Base-by-base conservation (phyloP, 371 early-diverging fungal species). In the Homolaphlyctis polyrhiza region DNA sequence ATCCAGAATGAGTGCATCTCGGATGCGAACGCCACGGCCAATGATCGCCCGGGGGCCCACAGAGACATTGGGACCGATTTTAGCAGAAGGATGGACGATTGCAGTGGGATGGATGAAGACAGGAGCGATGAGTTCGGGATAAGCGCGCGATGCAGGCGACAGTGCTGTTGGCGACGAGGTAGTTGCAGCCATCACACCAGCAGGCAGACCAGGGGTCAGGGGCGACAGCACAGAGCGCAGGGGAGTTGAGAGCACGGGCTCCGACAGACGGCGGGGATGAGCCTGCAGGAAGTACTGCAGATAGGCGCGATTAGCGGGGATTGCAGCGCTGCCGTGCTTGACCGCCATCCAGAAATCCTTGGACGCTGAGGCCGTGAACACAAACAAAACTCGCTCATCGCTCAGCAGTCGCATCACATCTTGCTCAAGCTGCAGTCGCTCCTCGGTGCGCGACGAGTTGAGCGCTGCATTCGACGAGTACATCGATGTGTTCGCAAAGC, bases 31-130 rank as follows among this genome's bases (percentile, higher is more conserved):
- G 61, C 98, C 97, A 58, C 90, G 89, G 59, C 96, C 97, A 49
- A 99, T 85, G n/a, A 85, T 76, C 2, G 86, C 94, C 63, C 94
- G 94, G 18, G 95, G 91, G 45, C 95, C 98, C 65, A 97, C 91
- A n/a, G 90, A 89, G 5, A 96, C 96, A 75, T 97, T 95, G 47
- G 95, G 96, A 1, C 96, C 95, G 63, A 99, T 87, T 83, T 91
- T 92, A 43, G 95, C 94, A n/a, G 90, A 85, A 34, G 95, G 93
- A 80, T 96, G 93, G 33, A 97, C 74, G 57, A 86, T 85, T 29
- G 98, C 98, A 32, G 92, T 89, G 21, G 95, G 95, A 69, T 97
- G 96, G 71, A 96, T 92, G 73, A 86, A 94, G 18, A 95, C 96
- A 29, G 93, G 89, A 50, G 91, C 94, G 62, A 90, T 87, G 60